A percentile compares a stretch with the other conserved stretches of the same genome.
phyloP scores from a whole-genome alignment of 768 basidiomycete genomes.

The Termitomyces sp. region DNA sequence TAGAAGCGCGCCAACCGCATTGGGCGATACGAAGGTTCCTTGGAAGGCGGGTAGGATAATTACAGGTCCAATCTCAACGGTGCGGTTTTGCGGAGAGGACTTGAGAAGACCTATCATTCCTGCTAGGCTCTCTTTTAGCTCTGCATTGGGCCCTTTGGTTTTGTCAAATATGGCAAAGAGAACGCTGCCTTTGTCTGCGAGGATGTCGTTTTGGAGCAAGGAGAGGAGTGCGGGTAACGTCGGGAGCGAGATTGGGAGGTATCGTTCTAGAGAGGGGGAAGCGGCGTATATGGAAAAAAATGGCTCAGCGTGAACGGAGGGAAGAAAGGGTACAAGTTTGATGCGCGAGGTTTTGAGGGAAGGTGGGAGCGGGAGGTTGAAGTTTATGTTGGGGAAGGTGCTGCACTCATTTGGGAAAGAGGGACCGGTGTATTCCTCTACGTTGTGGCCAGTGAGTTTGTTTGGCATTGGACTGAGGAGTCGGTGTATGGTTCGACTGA shows the following conservation, averaged over 20 bases:
- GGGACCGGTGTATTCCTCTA: neutral
- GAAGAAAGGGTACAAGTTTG: constrained; percentile 39
- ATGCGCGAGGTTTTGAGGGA: constrained; percentile 34
- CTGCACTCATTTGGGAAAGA: constrained; percentile 3
- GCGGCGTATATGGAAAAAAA: constrained; percentile 8
- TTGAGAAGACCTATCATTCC: constrained; percentile 44
- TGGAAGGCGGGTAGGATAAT: constrained; percentile 46
- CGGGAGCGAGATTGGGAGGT: constrained; percentile 34
- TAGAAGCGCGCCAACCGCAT: constrained; percentile 38
- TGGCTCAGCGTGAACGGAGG: constrained; percentile 23
- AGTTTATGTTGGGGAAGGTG: constrained; percentile 27
- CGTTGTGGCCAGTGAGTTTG: neutral
- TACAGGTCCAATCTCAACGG: constrained; percentile 44
- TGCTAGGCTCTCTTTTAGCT: constrained; percentile 30
- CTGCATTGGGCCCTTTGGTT: constrained; percentile 21
- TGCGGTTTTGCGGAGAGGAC: constrained; percentile 24
- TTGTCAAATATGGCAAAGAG: constrained; percentile 48
- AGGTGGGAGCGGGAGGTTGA: constrained; percentile 33
- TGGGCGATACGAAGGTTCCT: constrained; percentile 41
- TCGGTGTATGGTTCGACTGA: neutral
- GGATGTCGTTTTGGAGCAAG: constrained; percentile 22
- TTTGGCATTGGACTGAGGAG: neutral
- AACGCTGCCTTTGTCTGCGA: constrained; percentile 19
- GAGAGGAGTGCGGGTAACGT: constrained; percentile 24
- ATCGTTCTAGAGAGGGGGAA: constrained; percentile 28